Evolutionary conservation across 73 alveolate species (phyloP).

Genomic region (Urostyla sp.): DNA sequence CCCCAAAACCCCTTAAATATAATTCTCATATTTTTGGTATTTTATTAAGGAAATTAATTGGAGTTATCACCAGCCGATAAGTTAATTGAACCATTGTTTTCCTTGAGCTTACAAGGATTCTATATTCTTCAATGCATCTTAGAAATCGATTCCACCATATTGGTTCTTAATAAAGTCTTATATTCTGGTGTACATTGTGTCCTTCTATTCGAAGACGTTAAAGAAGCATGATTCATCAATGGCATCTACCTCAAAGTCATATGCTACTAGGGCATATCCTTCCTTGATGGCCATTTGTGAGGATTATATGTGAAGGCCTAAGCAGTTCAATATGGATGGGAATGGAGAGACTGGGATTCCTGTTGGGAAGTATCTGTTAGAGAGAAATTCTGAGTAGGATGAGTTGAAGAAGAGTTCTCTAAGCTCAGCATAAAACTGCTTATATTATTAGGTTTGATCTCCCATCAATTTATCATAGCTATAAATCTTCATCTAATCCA

Average conservation of each 20-base stretch:
- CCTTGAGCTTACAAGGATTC: no score
- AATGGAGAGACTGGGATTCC: conserved; percentile 36
- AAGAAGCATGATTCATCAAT: conserved; percentile 34
- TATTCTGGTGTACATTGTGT: conserved; percentile 1
- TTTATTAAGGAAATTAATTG: no score
- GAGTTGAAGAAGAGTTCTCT: background rate
- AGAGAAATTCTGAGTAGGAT: background rate
- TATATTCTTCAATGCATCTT: no score
- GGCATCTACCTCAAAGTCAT: conserved; percentile 20
- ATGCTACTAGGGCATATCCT: conserved; percentile 11
- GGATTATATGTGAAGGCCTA: background rate
- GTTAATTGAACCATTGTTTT: no score
- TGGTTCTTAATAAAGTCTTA: no score
- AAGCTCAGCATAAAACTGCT: background rate
- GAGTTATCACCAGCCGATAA: no score
- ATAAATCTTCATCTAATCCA: conserved; percentile 1
- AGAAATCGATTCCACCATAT: no score
- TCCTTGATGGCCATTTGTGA: conserved; percentile 13
- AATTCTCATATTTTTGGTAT: no score
- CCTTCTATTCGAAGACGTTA: background rate
- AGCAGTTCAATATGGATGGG: background rate
- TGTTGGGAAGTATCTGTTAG: background rate
- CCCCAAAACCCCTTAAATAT: no score
- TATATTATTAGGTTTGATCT: background rate
- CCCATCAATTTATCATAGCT: background rate